These are phyloP conservation scores for Pythium rhizo-oryzae DNA, from an alignment of 352 stramenopile genomes.

Conservation along the genomic window DNA sequence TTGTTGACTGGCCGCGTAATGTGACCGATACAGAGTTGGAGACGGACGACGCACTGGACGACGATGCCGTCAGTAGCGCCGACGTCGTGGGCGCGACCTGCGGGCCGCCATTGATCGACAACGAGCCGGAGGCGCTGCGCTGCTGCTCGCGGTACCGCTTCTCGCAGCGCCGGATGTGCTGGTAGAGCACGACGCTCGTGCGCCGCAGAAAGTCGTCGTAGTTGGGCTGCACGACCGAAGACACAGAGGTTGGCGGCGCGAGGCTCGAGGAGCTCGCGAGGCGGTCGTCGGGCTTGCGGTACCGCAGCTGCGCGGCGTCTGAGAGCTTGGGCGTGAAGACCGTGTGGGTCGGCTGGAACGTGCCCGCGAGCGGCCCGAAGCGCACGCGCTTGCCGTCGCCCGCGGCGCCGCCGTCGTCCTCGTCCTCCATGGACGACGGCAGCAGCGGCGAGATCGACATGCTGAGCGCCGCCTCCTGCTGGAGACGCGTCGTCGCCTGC, in stretches of 20 bases:
- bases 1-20: slow-evolving; percentile 8
- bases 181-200: slow-evolving; percentile 90
- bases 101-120: slow-evolving; percentile 13
- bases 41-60: not conserved
- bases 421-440: slow-evolving; percentile 77
- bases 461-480: slow-evolving; percentile 50
- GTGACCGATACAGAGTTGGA: slow-evolving; percentile 7
- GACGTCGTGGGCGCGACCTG: slow-evolving; percentile 1
- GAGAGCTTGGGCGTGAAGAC: slow-evolving; percentile 82
- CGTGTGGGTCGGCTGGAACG: slow-evolving; percentile 85
- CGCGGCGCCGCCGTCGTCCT: slow-evolving; percentile 20
- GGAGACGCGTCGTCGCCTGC: slow-evolving; percentile 45
- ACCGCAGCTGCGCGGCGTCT: slow-evolving; percentile 67
- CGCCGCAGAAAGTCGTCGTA: slow-evolving; percentile 90
- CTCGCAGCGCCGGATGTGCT: slow-evolving; percentile 88
- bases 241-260: slow-evolving; percentile 52
- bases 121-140: slow-evolving; percentile 19
- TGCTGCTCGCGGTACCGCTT: slow-evolving; percentile 75
- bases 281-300: slow-evolving; percentile 81
- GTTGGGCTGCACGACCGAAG: slow-evolving; percentile 87
- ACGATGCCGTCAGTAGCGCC: not conserved
- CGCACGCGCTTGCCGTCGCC: slow-evolving; percentile 58
- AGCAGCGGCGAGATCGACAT: slow-evolving; percentile 80
- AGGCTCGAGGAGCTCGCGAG: slow-evolving; percentile 63
- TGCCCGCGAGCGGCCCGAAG: slow-evolving; percentile 41